Base-by-base conservation (phyloP, 192 early-diverging fungal species). In the Obelidium mucronatum region DNA sequence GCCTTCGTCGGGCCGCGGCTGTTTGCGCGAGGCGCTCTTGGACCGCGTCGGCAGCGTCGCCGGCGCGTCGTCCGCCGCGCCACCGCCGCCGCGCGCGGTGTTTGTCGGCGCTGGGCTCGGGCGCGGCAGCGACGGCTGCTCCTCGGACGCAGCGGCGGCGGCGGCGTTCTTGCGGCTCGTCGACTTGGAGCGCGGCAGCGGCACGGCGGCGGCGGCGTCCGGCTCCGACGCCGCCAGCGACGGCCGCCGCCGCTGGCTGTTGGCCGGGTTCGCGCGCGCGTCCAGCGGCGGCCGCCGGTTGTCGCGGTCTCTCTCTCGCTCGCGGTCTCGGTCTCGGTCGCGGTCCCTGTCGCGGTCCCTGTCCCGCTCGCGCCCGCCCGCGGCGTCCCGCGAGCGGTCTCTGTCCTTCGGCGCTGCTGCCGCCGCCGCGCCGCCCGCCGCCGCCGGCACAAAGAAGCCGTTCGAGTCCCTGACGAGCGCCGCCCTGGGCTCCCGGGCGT, bases 371-470 rank as follows among this genome's bases (percentile, higher is more conserved):
- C 37, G 69, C 28, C 53, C 53, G 40, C 67, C 13, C 35, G 40
- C 22, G 6, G 66, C 15, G 40, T 71, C 75, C 15, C 76, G 40
- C 60, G 71, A 40, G 26, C 8, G 6, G 55, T 80, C 79, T 33
- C 75, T 61, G 61, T 77, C 75, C 4, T 52, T 36, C 33, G 68
- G 24, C 35, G 56, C 36, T 3, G 44, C 31, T 15, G 59, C 51
- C 60, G 52, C 31, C 13, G 36, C 17, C 24, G 24, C 17, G 31
- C 33, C n/a, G 0, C 54, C 2, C 22, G 51, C 39, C 28, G 66
- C 19, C 34, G 63, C 62, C 5, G 51, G 42, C 2, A 66, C 62
- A 54, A 75, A 65, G 60, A 65, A 65, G 61, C 73, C 59, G 73
- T 65, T 65, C 19, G 17, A 59, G 42, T 62, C 73, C 11, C 62